Conservation (phyloP, 2,329 filamentous ascomycete species). For the Periconia digitata region DNA sequence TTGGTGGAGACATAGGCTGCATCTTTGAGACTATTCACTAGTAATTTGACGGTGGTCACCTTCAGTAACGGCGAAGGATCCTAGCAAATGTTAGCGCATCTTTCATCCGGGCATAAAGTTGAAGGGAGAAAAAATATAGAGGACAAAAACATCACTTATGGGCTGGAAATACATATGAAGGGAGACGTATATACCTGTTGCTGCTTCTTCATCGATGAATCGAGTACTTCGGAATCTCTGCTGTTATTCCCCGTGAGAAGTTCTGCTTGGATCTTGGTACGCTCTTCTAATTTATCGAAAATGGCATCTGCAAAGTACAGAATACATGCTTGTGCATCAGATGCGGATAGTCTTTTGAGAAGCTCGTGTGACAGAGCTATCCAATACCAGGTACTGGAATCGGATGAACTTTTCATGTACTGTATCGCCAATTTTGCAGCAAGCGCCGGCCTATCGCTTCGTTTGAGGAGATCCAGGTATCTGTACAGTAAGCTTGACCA, state of each 20-base stretch:
- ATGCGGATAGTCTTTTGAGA: conserved; percentile 35
- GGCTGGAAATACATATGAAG: no score
- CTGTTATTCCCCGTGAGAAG: no score
- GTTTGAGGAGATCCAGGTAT: conserved; percentile 22
- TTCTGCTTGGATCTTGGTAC: conserved; percentile 10
- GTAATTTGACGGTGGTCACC: conserved; percentile 47
- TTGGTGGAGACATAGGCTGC: conserved; percentile 36
- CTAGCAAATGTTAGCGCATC: not conserved
- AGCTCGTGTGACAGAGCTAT: conserved; percentile 33
- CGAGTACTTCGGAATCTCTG: no score
- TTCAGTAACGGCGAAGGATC: conserved; percentile 32
- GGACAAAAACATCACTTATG: not conserved
- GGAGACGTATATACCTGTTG: no score
- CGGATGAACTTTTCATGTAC: conserved; percentile 34
- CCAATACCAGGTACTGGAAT: conserved; percentile 46
- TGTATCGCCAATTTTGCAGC: conserved; percentile 29
- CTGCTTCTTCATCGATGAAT: no score
- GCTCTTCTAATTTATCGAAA: conserved; percentile 26
- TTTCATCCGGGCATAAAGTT: no score
- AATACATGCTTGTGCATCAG: conserved; percentile 31
- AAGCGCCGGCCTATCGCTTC: conserved; percentile 35
- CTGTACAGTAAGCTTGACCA: conserved; percentile 26
- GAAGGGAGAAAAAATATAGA: not conserved
- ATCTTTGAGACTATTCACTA: conserved; percentile 42
- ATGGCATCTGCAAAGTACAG: conserved; percentile 32